phyloP scores from a whole-genome alignment of 768 basidiomycete species.

The Leccinum barrowsii region DNA sequence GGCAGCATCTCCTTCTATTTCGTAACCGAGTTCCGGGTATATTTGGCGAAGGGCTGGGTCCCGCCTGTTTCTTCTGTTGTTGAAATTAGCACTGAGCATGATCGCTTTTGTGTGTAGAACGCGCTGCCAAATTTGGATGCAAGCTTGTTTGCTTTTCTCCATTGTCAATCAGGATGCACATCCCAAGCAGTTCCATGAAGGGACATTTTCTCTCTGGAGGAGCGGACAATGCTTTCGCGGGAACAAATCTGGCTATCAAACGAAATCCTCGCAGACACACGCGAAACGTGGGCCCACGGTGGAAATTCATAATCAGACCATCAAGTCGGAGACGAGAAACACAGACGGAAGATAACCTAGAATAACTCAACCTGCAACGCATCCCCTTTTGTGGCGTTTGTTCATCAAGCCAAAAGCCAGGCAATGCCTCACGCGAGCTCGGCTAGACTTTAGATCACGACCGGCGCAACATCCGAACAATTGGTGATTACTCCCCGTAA shows the following conservation, averaged over 20 bases:
- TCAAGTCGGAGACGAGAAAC: neutral
- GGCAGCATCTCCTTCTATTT: slow-evolving; percentile 1
- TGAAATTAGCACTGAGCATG: slow-evolving; percentile 3
- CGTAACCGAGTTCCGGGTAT: slow-evolving; percentile 7
- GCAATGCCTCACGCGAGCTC: neutral
- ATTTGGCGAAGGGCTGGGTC: neutral
- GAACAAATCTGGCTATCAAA: slow-evolving; percentile 15
- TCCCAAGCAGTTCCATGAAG: neutral
- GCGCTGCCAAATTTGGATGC: neutral
- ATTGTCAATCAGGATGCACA: neutral
- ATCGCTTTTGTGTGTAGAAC: neutral
- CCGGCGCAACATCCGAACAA: neutral
- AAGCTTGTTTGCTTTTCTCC: neutral
- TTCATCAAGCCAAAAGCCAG: neutral
- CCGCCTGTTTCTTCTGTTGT: slow-evolving; percentile 1
- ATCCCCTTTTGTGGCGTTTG: neutral
- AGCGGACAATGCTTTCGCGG: slow-evolving; percentile 13
- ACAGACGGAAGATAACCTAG: neutral
- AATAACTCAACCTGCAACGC: neutral
- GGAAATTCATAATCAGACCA: neutral
- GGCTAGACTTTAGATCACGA: neutral
- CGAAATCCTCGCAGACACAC: neutral
- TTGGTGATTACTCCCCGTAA: neutral
- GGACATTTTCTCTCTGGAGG: neutral
- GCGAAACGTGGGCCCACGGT: neutral